phyloP scores from a whole-genome alignment of 1,139 yeast species.

The Zhuliangozyma blackwelliae region DNA sequence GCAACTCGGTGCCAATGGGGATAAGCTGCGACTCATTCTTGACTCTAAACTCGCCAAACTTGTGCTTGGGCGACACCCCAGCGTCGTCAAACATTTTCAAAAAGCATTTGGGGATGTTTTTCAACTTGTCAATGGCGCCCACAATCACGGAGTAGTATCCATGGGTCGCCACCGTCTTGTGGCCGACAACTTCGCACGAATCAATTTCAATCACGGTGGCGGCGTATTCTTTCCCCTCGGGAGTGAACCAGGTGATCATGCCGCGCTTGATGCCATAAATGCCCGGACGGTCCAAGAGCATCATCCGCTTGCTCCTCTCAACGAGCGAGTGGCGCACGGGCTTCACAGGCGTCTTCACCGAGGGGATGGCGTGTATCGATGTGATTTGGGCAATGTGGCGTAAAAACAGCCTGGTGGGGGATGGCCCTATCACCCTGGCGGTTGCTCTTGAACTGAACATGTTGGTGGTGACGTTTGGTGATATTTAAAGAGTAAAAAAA shows the following conservation, averaged over 20 bases:
- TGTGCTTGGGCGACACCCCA: conserved; percentile 77
- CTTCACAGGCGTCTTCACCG: conserved; percentile 39
- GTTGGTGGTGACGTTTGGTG: not conserved
- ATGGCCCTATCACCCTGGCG: not conserved
- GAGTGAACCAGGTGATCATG: conserved; percentile 80
- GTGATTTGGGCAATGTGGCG: conserved; percentile 49
- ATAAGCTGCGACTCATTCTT: conserved; percentile 61
- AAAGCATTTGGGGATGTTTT: conserved; percentile 56
- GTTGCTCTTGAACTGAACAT: conserved; percentile 3
- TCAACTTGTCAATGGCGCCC: conserved; percentile 75
- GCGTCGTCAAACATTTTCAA: conserved; percentile 81
- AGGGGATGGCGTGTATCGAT: conserved; percentile 52
- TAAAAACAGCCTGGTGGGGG: conserved; percentile 12
- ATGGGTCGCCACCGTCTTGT: conserved; percentile 61
- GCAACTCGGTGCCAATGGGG: conserved; percentile 73
- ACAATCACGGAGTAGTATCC: conserved; percentile 86
- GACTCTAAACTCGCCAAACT: conserved; percentile 74
- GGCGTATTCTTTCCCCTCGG: conserved; percentile 63
- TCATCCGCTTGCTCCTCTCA: conserved; percentile 57
- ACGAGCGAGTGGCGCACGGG: conserved; percentile 52
- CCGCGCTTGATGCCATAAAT: conserved; percentile 80
- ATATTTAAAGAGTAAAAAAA: not conserved
- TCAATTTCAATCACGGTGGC: conserved; percentile 87
- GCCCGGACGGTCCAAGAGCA: conserved; percentile 76
- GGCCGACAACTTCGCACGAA: conserved; percentile 78